Percentiles rank a stretch among this genome's conserved stretches.
Evolutionary conservation across 2,329 filamentous ascomycete species (phyloP).

Genomic region (Zymoseptoria tritici): DNA sequence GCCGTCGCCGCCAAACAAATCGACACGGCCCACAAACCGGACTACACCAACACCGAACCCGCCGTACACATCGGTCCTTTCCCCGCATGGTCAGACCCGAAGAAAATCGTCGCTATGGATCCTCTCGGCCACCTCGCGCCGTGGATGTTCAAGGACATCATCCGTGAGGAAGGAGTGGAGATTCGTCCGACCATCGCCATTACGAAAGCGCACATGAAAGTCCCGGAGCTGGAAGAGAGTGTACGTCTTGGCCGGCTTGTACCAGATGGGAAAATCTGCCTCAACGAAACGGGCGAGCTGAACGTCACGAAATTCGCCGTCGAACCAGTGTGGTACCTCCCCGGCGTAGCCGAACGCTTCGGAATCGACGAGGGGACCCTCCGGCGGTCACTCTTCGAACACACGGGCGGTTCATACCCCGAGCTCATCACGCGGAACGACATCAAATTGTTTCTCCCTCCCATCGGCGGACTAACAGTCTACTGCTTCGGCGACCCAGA

Average conservation of each 20-base stretch:
- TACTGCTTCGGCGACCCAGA: slow-evolving; percentile 95
- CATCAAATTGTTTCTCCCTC: slow-evolving; percentile 91
- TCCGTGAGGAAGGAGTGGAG: slow-evolving; percentile 64
- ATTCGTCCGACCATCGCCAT: slow-evolving; percentile 72
- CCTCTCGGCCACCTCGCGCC: slow-evolving; percentile 82
- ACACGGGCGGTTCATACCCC: slow-evolving; percentile 92
- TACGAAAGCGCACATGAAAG: slow-evolving; percentile 88
- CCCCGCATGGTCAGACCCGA: slow-evolving; percentile 77
- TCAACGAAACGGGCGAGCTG: slow-evolving; percentile 79
- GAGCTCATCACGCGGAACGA: slow-evolving; percentile 92
- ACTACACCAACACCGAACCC: slow-evolving; percentile 81
- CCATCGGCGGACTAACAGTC: slow-evolving; percentile 90
- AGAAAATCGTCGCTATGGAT: slow-evolving; percentile 97
- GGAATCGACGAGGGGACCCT: slow-evolving; percentile 89
- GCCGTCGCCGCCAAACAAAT: slow-evolving; percentile 88
- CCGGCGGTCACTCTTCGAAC: slow-evolving; percentile 81
- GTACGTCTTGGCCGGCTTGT: slow-evolving; percentile 69
- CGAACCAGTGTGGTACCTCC: slow-evolving; percentile 65
- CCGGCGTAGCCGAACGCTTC: slow-evolving; percentile 74
- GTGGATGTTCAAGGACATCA: slow-evolving; percentile 73
- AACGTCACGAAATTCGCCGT: slow-evolving; percentile 95
- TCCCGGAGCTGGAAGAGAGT: slow-evolving; percentile 89
- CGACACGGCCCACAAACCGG: slow-evolving; percentile 68
- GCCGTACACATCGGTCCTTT: slow-evolving; percentile 85
- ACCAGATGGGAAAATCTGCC: slow-evolving; percentile 79